A percentile compares a stretch with the other conserved stretches of the same genome.
phyloP scores from a whole-genome alignment of 2,329 filamentous ascomycete species.

The Colletotrichum neosansevieriae region DNA sequence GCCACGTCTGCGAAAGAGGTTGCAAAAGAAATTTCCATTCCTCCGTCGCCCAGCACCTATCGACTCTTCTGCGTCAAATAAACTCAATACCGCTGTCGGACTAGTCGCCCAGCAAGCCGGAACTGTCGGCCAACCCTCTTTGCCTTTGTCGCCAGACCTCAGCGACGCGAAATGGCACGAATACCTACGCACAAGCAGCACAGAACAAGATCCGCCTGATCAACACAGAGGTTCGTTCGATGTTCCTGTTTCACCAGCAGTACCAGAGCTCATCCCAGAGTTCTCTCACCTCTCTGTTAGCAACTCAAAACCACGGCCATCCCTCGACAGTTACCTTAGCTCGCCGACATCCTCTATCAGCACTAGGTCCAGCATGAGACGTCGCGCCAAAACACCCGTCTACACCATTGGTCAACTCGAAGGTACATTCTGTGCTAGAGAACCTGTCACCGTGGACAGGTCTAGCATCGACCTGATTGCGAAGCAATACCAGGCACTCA shows the following conservation, averaged over 20 bases:
- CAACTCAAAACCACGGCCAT: conserved; percentile 41
- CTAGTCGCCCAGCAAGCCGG: conserved; percentile 37
- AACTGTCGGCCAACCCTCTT: conserved; percentile 33
- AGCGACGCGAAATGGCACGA: conserved; percentile 50
- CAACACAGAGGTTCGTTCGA: conserved; percentile 42
- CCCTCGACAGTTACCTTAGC: conserved; percentile 38
- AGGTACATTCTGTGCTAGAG: conserved; percentile 44
- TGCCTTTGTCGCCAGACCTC: conserved; percentile 48
- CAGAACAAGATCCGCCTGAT: conserved; percentile 40
- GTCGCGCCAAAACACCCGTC: conserved; percentile 65
- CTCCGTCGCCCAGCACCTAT: conserved; percentile 44
- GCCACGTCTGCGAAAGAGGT: conserved; percentile 43
- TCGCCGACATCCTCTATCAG: conserved; percentile 41
- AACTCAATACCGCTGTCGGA: conserved; percentile 27
- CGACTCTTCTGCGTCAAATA: conserved; percentile 44
- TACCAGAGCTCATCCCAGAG: conserved; percentile 47
- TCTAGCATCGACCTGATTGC: conserved; percentile 62
- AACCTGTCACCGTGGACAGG: conserved; percentile 48
- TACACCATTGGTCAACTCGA: conserved; percentile 64
- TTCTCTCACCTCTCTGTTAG: conserved; percentile 52
- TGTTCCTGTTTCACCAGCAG: conserved; percentile 38
- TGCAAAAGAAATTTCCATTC: conserved; percentile 47
- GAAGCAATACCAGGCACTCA: conserved; percentile 62
- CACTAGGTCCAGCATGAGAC: conserved; percentile 51
- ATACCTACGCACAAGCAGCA: conserved; percentile 46